Percentiles rank a stretch among this genome's conserved stretches.
Evolutionary conservation across 176 grass and related monocot species (phyloP).

Genomic region (Juncus inflexus): DNA sequence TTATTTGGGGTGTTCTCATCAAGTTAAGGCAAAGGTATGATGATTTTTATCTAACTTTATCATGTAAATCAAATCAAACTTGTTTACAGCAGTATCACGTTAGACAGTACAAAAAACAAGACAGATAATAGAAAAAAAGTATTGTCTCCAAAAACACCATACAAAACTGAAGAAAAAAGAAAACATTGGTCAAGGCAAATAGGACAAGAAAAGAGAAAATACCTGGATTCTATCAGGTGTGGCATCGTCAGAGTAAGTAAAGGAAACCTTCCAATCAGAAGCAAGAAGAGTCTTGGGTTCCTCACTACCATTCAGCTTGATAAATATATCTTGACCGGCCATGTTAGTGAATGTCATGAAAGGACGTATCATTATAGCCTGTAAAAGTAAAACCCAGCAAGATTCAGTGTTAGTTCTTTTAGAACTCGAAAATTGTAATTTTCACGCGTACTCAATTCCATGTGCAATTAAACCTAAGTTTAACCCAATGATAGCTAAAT

Average conservation of each 20-base stretch:
- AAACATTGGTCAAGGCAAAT: conserved; percentile 8
- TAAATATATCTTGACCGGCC: conserved; percentile 67
- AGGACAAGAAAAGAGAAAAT: conserved; percentile 23
- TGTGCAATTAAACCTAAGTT: too few species aligned
- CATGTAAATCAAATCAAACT: too few species aligned
- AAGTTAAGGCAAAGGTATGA: too few species aligned
- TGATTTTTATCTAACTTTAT: too few species aligned
- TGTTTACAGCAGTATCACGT: not conserved
- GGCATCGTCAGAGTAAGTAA: conserved; percentile 54
- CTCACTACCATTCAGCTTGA: conserved; percentile 67
- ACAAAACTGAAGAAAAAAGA: too few species aligned
- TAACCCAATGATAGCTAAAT: too few species aligned
- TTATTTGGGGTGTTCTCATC: too few species aligned
- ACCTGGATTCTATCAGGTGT: conserved; percentile 74
- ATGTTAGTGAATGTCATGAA: conserved; percentile 97
- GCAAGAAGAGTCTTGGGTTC: conserved; percentile 57
- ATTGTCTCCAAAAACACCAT: too few species aligned
- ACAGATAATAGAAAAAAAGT: conserved; percentile 9
- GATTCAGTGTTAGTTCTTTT: too few species aligned
- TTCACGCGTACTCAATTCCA: too few species aligned
- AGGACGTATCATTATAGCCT: conserved; percentile 85
- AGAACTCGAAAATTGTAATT: too few species aligned
- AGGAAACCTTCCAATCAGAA: conserved; percentile 72
- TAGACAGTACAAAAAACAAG: conserved; percentile 10
- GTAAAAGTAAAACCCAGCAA: conserved; percentile 24